phyloP scores from a whole-genome alignment of 805 yeast genomes.

The Starmerella tilneyi region DNA sequence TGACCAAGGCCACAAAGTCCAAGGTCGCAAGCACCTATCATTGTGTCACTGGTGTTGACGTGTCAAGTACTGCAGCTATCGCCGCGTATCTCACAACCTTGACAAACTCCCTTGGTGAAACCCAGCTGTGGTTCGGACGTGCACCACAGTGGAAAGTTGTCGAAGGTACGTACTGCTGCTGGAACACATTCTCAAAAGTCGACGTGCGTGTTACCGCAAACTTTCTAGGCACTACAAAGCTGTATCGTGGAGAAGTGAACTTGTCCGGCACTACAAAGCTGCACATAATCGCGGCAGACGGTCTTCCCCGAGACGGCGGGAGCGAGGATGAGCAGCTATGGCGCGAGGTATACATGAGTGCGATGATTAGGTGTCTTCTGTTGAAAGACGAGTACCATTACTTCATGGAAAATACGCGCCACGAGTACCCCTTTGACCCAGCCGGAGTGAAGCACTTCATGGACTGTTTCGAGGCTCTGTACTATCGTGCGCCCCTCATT shows the following conservation, averaged over 20 bases:
- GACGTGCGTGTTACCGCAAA: constrained; percentile 62
- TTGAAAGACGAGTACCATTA: constrained; percentile 71
- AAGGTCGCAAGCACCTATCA: constrained; percentile 48
- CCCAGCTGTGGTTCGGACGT: constrained; percentile 66
- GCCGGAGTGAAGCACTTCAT: constrained; percentile 46
- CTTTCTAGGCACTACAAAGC: constrained; percentile 42
- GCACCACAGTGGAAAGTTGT: constrained; percentile 36
- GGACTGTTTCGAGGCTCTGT: constrained; percentile 55
- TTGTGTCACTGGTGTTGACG: constrained; percentile 44
- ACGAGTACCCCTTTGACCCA: constrained; percentile 58
- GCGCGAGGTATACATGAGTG: constrained; percentile 49
- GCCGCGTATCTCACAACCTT: constrained; percentile 47
- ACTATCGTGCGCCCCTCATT: constrained; percentile 51
- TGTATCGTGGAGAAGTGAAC: no score
- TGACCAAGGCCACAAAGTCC: constrained; percentile 35
- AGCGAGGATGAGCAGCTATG: constrained; percentile 34
- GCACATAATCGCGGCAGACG: constrained; percentile 27
- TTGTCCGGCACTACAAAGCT: constrained; percentile 43
- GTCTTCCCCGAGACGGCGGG: constrained; percentile 18
- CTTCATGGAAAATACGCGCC: constrained; percentile 72
- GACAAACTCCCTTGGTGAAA: constrained; percentile 38
- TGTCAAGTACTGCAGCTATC: constrained; percentile 43
- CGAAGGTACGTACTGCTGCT: constrained; percentile 41
- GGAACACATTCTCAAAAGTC: constrained; percentile 60
- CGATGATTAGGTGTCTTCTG: constrained; percentile 63